Percentiles rank a stretch among this genome's conserved stretches.
phyloP scores from a whole-genome alignment of 1,284 basidiomycete genomes.

The Pseudozyma sp. region DNA sequence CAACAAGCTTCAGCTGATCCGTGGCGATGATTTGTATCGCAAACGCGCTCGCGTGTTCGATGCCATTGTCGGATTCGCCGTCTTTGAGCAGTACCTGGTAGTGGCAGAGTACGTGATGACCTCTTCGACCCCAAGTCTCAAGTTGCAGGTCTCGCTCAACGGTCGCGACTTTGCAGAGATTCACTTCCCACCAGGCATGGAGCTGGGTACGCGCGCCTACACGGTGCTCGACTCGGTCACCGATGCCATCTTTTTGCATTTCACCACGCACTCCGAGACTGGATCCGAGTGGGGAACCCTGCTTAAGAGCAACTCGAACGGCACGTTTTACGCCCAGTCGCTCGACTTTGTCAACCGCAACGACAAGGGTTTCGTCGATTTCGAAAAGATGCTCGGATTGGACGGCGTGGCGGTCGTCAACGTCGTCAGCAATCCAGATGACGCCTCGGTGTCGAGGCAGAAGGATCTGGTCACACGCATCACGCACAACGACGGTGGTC shows the following conservation, averaged over 20 bases:
- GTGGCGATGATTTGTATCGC: conserved; percentile 80
- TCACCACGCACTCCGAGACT: conserved; percentile 84
- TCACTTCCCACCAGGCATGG: conserved; percentile 88
- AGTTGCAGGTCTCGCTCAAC: conserved; percentile 93
- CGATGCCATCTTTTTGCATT: conserved; percentile 90
- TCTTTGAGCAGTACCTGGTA: conserved; percentile 93
- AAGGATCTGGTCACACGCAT: conserved; percentile 88
- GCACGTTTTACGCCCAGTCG: conserved; percentile 91
- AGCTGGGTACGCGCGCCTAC: conserved; percentile 88
- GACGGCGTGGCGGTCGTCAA: conserved; percentile 96
- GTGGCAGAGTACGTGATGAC: conserved; percentile 82
- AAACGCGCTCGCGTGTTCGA: conserved; percentile 81
- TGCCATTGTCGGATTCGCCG: conserved; percentile 90
- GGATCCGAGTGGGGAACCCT: conserved; percentile 88
- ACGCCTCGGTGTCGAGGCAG: conserved; percentile 78
- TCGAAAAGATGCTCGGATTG: conserved; percentile 95
- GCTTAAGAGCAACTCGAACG: conserved; percentile 95
- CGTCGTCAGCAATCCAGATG: conserved; percentile 82
- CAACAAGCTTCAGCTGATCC: conserved; percentile 83
- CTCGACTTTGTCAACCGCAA: conserved; percentile 91
- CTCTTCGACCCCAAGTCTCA: conserved; percentile 32
- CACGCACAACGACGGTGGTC: conserved; percentile 96
- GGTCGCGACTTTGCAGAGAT: conserved; percentile 85
- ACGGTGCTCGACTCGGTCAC: conserved; percentile 95
- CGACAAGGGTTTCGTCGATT: conserved; percentile 88